These are phyloP conservation scores for Sphagnum fallax DNA, from an alignment of 228 moss, liverwort and hornwort genomes.

Conservation along the genomic window DNA sequence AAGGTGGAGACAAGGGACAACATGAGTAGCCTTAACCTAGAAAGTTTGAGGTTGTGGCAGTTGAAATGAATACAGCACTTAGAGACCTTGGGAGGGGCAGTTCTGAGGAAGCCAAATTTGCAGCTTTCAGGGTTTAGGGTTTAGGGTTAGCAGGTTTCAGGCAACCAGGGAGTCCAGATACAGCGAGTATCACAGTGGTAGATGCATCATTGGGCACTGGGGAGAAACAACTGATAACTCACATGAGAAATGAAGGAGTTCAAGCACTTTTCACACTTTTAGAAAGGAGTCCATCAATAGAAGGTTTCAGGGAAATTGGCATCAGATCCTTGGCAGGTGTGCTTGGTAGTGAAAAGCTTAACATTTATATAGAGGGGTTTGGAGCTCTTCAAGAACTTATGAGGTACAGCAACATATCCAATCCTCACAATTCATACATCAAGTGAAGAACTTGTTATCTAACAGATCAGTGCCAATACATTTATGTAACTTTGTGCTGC, in stretches of 20 bases:
- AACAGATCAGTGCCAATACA: too few species aligned
- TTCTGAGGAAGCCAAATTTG: slow-evolving; percentile 18
- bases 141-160: slow-evolving; percentile 28
- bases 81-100: slow-evolving; percentile 28
- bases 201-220: background rate
- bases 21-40: slow-evolving; percentile 1
- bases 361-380: slow-evolving; percentile 21
- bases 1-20: background rate
- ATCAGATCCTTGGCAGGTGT: slow-evolving; percentile 37
- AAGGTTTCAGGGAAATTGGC: slow-evolving; percentile 32
- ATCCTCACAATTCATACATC: too few species aligned
- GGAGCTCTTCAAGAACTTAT: slow-evolving; percentile 49
- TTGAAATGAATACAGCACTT: slow-evolving; percentile 51
- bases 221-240: slow-evolving; percentile 5
- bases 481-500: background rate
- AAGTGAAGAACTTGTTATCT: too few species aligned
- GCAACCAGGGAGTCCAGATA: background rate
- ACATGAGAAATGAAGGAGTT: slow-evolving; percentile 26
- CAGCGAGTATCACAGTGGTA: background rate
- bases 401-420: slow-evolving; percentile 23
- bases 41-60: slow-evolving; percentile 19
- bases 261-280: slow-evolving; percentile 32
- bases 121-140: slow-evolving; percentile 42
- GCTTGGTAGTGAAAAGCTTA: slow-evolving; percentile 57
- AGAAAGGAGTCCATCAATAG: slow-evolving; percentile 20